Evolutionary conservation across 2,329 filamentous ascomycete species (phyloP).

Genomic region (Fusarium sp.): DNA sequence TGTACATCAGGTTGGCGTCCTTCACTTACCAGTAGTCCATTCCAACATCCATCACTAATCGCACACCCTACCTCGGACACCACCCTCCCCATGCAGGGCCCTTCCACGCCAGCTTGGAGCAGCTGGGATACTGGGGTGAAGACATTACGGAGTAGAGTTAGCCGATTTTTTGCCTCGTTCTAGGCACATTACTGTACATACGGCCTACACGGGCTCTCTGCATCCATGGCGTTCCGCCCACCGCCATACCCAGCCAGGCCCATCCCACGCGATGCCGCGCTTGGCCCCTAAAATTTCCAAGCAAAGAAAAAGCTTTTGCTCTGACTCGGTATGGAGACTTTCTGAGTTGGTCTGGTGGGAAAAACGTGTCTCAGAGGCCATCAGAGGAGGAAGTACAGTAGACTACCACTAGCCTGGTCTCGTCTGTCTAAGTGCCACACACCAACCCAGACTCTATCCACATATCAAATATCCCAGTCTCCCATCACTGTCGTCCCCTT

Average conservation of each 20-base stretch:
- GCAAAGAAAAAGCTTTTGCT: slow-evolving; percentile 1
- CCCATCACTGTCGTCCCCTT: slow-evolving; percentile 33
- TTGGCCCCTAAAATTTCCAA: slow-evolving; percentile 36
- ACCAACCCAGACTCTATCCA: slow-evolving; percentile 30
- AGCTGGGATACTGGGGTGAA: slow-evolving; percentile 2
- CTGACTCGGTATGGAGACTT: slow-evolving; percentile 10
- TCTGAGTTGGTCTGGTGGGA: slow-evolving; percentile 9
- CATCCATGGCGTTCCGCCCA: slow-evolving; percentile 21
- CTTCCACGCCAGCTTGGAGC: slow-evolving; percentile 8
- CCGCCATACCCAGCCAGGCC: slow-evolving; percentile 42
- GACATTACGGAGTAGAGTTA: background rate
- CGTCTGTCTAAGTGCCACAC: slow-evolving; percentile 38
- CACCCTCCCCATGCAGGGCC: background rate
- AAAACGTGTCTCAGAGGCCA: slow-evolving; percentile 7
- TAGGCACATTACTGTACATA: slow-evolving; percentile 1
- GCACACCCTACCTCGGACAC: background rate
- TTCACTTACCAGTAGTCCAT: slow-evolving; percentile 9
- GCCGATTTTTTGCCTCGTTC: slow-evolving; percentile 4
- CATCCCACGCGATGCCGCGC: slow-evolving; percentile 41
- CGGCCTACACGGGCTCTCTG: slow-evolving; percentile 11
- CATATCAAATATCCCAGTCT: slow-evolving; percentile 41
- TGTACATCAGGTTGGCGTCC: slow-evolving; percentile 4
- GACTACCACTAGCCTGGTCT: slow-evolving; percentile 13
- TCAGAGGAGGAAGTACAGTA: slow-evolving; percentile 2
- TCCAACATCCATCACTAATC: background rate